Evolutionary conservation across 768 basidiomycete species (phyloP), one percentile per base, ranked within the genome.

Genomic region (Astraeus odoratus): DNA sequence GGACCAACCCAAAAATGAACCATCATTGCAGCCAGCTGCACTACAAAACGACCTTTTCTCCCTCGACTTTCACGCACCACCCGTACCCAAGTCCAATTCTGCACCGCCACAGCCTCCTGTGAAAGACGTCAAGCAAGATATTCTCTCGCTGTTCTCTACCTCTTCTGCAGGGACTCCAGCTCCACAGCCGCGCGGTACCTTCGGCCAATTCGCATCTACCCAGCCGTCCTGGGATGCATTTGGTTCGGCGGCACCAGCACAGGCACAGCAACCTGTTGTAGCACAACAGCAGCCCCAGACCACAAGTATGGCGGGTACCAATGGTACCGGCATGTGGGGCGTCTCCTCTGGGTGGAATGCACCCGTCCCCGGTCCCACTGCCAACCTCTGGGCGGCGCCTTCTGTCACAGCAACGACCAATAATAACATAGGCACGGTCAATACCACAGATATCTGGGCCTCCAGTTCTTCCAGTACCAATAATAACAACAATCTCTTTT

Each of bases 111-210:
- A n/a, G 13, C 62, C 58, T 35, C 69, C 74, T 0, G 74, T 73
- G 60, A 88, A 86, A 57, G 83, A 88, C 55, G 74, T 82, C 36
- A 93, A 91, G 54, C 76, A 87, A 44, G 86, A 94, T 52, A 94
- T 94, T 51, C 70, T 94, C 15, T 87, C 87, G 0, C 73, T 94
- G 33, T 92, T 88, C 62, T 78, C 57, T 0, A 50, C 53, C 2
- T 55, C 67, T 27, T 48, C 50, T 8, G 41, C 34, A 26, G 20
- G 25, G 6, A 33, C 25, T 13, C 22, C 42, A 16, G 24, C 43
- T 16, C 43, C 22, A 24, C 58, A 64, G 1, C 56, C 67, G 25
- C 51, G 66, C 42, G 42, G 56, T 22, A 58, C 61, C 15, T 71
- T 67, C 50, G 71, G 66, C 2, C 68, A 72, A 39, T 71, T 70